These are phyloP conservation scores for Ascochyta lentis DNA, from an alignment of 2,329 filamentous ascomycete genomes.

Conservation along the genomic window DNA sequence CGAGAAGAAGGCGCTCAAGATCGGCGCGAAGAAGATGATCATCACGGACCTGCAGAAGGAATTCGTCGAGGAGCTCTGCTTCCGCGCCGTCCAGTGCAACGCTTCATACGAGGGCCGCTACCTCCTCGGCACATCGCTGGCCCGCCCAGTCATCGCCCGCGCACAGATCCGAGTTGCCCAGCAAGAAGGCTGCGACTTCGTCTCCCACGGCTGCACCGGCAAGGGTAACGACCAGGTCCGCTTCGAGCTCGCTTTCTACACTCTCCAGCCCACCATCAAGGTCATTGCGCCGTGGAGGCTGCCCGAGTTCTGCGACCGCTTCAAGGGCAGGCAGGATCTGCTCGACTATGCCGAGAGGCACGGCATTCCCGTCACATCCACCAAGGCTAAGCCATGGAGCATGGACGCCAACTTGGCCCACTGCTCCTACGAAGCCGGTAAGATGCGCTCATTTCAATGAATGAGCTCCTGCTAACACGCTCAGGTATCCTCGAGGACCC, in stretches of 20 bases:
- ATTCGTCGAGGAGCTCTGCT: conserved; percentile 83
- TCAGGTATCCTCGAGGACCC: conserved; percentile 68
- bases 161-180: conserved; percentile 70
- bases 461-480: background rate
- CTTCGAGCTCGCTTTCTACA: conserved; percentile 69
- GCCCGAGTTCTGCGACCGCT: conserved; percentile 72
- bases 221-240: conserved; percentile 69
- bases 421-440: conserved; percentile 79
- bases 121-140: conserved; percentile 65
- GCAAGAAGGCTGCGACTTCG: conserved; percentile 64
- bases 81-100: conserved; percentile 77
- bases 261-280: conserved; percentile 69
- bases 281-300: conserved; percentile 79
- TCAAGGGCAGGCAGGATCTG: conserved; percentile 74
- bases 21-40: conserved; percentile 71
- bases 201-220: conserved; percentile 56
- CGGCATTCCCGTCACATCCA: conserved; percentile 74
- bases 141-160: conserved; percentile 73
- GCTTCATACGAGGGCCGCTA: conserved; percentile 63
- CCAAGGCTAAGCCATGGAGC: conserved; percentile 67
- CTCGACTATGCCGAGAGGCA: conserved; percentile 72
- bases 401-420: conserved; percentile 74
- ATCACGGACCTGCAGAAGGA: conserved; percentile 71
- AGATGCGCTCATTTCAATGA: background rate
- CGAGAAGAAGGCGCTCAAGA: conserved; percentile 73